Evolutionary conservation across 306 rosid species (phyloP).

Genomic region (Oxytropis ochrocephala): DNA sequence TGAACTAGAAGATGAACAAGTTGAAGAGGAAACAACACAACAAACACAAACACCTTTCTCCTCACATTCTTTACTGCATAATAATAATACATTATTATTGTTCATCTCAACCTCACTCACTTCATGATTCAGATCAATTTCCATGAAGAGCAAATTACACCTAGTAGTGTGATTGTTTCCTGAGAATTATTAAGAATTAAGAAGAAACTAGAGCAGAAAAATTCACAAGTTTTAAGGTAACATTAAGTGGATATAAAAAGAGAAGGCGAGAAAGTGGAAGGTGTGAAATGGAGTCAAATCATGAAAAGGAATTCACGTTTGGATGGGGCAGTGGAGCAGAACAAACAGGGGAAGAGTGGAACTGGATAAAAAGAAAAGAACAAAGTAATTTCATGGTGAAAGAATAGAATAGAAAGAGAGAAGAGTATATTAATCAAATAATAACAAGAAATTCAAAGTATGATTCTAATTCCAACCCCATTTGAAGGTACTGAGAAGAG

Average conservation of each 20-base stretch:
- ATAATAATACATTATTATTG: conserved; percentile 16
- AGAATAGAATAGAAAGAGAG: background rate
- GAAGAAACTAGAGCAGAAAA: background rate
- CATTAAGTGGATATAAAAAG: conserved; percentile 28
- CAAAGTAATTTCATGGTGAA: conserved; percentile 33
- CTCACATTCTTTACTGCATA: conserved; percentile 53
- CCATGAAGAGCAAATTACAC: conserved; percentile 61
- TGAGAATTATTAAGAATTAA: conserved; percentile 22
- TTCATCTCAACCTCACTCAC: conserved; percentile 70
- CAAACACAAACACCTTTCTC: conserved; percentile 42
- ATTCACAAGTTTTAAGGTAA: conserved; percentile 13
- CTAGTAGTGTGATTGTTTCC: conserved; percentile 16
- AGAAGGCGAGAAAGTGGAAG: conserved; percentile 34
- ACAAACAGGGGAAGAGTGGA: conserved; percentile 31
- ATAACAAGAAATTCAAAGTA: conserved; percentile 82
- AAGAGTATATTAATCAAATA: conserved; percentile 42
- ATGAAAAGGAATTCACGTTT: conserved; percentile 37
- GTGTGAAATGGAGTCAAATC: conserved; percentile 52
- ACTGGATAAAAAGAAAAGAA: conserved; percentile 40
- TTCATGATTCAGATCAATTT: conserved; percentile 92
- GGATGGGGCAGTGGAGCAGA: conserved; percentile 31
- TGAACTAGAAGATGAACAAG: conserved; percentile 59
- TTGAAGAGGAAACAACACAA: conserved; percentile 57
- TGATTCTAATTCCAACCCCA: conserved; percentile 83
- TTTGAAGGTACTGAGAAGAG: conserved; percentile 78